phyloP scores from a whole-genome alignment of 257 asterid genomes.

The Marsdenia floribunda region DNA sequence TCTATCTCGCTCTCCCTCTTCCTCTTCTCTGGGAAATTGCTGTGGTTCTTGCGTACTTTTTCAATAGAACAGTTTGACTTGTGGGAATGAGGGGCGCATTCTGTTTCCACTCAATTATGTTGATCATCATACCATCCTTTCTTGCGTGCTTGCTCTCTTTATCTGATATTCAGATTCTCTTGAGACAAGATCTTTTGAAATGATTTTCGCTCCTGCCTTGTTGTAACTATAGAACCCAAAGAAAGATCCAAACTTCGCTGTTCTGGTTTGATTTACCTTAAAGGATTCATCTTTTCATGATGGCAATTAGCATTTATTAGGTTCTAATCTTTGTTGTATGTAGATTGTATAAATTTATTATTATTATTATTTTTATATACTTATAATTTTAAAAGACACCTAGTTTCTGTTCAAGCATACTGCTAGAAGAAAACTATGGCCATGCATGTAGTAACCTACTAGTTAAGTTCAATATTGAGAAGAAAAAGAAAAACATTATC shows the following conservation, averaged over 20 bases:
- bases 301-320: too few species aligned
- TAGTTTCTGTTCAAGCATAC: too few species aligned
- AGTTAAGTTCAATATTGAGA: too few species aligned
- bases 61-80: background rate
- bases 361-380: too few species aligned
- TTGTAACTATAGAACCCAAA: background rate
- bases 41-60: background rate
- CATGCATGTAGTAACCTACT: too few species aligned
- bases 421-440: too few species aligned
- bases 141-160: background rate
- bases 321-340: too few species aligned
- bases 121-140: background rate
- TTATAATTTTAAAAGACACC: too few species aligned
- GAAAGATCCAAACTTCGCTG: background rate
- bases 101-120: background rate
- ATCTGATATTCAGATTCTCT: background rate
- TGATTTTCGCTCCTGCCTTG: background rate
- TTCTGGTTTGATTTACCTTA: background rate
- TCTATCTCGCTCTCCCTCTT: constrained; percentile 15
- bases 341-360: too few species aligned
- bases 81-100: background rate
- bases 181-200: background rate
- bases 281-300: too few species aligned
- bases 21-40: background rate
- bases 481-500: background rate